Base-by-base conservation (phyloP, 2,329 filamentous ascomycete species). In the Fusarium bulbicola region DNA sequence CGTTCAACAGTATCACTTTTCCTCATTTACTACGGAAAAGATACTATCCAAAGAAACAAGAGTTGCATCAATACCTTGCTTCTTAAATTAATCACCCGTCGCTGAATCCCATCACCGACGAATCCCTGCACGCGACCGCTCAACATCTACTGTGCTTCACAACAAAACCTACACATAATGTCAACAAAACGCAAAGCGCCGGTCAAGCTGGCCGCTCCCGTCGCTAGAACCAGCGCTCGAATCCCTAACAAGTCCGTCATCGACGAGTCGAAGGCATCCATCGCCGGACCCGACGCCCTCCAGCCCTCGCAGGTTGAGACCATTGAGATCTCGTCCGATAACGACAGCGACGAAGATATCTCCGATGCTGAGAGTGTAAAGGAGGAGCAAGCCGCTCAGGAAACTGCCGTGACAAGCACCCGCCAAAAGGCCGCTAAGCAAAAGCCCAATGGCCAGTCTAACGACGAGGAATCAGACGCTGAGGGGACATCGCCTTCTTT, bases 401-500 rank as follows among this genome's bases (percentile, higher is more conserved):
- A 68, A 21, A 4, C 57, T 37, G 68, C 50, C 7, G 43, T 64
- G 37, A 52, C 66, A 28, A 43, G 43, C 32, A n/a, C 67, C 11
- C 70, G 61, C 52, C 53, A 73, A 74, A 77, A 77, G 66, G 34
- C 58, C n/a, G 24, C 68, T 7, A 72, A 69, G 39, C 45, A 70
- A 40, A 65, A 69, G 43, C 45, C 70, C 70, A 81, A 81, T 66
- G 79, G 77, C 60, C 72, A 77, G 43, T 74, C 65, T 24, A 45
- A 69, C n/a, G 75, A 76, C 15, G 75, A 79, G 9, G 80, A 79
- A 37, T 85, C 85, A 39, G 86, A 88, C 65, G 84, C 83, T 49
- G 86, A 89, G 62, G 83, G 82, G 11, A 82, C 84, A 24, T 85
- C 84, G 36, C 93, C 94, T 7, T 93, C 94, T 1, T 97, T 98